Evolutionary conservation across 495 filamentous ascomycete species (phyloP).

Genomic region (Daldinia concentrica): DNA sequence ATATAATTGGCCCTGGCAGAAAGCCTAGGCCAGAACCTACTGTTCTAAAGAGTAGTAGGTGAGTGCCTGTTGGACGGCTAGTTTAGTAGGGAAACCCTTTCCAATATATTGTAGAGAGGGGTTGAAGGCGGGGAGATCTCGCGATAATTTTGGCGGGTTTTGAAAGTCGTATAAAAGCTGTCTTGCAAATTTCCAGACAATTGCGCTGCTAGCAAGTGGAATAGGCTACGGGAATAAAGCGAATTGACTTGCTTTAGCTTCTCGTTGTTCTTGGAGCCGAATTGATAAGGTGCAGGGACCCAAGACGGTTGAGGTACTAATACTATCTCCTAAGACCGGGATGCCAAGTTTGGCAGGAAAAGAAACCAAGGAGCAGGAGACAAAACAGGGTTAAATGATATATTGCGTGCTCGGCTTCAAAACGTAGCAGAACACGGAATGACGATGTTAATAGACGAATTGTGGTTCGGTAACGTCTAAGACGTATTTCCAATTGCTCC

Average conservation of each 20-base stretch:
- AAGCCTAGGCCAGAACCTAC: slow-evolving; percentile 23
- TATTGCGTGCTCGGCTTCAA: slow-evolving; percentile 28
- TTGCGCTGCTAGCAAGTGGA: slow-evolving; percentile 3
- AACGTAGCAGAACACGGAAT: slow-evolving; percentile 42
- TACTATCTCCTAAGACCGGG: slow-evolving; percentile 31
- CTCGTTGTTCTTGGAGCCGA: slow-evolving; percentile 4
- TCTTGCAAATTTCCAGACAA: slow-evolving; percentile 18
- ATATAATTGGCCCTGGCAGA: slow-evolving; percentile 32
- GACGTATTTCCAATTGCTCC: slow-evolving; percentile 15
- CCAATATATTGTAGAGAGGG: slow-evolving; percentile 32
- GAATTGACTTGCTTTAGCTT: slow-evolving; percentile 9
- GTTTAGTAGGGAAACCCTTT: slow-evolving; percentile 15
- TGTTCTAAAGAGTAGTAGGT: slow-evolving; percentile 18
- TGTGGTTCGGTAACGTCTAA: slow-evolving; percentile 38
- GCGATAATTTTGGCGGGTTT: background rate
- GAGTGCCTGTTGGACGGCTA: slow-evolving; percentile 14
- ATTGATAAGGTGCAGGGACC: slow-evolving; percentile 18
- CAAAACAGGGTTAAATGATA: slow-evolving; percentile 29
- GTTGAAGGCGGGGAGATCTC: slow-evolving; percentile 33
- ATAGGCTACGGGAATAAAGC: slow-evolving; percentile 12
- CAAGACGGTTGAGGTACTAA: slow-evolving; percentile 5
- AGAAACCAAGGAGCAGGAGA: slow-evolving; percentile 12
- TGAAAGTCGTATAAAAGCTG: slow-evolving; percentile 16
- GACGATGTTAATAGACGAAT: slow-evolving; percentile 40
- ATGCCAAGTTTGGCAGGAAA: slow-evolving; percentile 36